These are phyloP conservation scores for Castanopsis chinensis DNA, from an alignment of 306 rosid species.

Conservation along the genomic window DNA sequence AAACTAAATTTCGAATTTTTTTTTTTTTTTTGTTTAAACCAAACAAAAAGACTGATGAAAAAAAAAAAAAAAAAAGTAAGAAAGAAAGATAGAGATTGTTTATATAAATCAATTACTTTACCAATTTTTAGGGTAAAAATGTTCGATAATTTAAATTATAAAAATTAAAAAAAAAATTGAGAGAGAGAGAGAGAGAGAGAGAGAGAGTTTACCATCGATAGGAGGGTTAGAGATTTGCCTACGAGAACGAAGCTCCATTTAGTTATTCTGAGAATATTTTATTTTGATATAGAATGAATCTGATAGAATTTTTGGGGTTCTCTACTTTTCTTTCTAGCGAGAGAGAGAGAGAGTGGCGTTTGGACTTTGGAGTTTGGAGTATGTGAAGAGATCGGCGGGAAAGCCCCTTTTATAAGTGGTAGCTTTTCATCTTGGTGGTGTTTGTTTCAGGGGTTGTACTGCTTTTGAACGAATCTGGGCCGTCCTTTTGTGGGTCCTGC, in stretches of 20 bases:
- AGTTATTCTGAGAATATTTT: neutral
- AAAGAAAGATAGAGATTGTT: neutral
- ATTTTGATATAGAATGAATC: too few species aligned
- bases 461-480: too few species aligned
- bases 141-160: neutral
- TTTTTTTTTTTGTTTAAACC: neutral
- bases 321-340: neutral
- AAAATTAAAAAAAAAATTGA: neutral
- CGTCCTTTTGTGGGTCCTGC: too few species aligned
- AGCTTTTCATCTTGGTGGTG: too few species aligned
- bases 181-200: neutral
- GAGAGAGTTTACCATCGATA: conserved; percentile 33
- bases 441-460: too few species aligned
- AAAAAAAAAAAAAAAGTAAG: neutral
- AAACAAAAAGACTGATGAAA: neutral
- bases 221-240: neutral
- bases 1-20: neutral
- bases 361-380: too few species aligned
- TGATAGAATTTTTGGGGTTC: neutral
- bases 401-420: neutral
- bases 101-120: neutral
- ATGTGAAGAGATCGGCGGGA: neutral
- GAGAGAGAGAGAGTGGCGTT: neutral
- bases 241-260: conserved; percentile 70
- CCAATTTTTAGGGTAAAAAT: neutral